These are phyloP conservation scores for Myxozyma melibiosi DNA, from an alignment of 805 yeast species.

Conservation along the genomic window DNA sequence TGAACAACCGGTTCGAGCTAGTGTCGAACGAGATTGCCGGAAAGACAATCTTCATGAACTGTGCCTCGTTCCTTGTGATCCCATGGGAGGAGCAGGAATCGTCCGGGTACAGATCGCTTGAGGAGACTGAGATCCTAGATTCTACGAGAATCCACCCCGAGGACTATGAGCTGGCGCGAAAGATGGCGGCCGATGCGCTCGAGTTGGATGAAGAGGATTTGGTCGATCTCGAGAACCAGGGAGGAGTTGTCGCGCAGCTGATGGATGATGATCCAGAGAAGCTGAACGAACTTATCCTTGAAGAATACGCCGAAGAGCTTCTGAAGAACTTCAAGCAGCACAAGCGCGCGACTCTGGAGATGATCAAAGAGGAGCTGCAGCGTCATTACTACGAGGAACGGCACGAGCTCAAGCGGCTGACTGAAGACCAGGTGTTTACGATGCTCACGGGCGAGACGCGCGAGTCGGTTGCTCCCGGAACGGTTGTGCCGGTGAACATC, in stretches of 20 bases:
- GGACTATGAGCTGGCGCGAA: slow-evolving; percentile 92
- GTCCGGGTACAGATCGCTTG: slow-evolving; percentile 54
- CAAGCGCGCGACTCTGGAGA: slow-evolving; percentile 75
- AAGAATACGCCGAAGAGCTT: slow-evolving; percentile 89
- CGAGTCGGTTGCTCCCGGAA: slow-evolving; percentile 66
- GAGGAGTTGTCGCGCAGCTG: slow-evolving; percentile 76
- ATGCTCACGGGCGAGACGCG: slow-evolving; percentile 85
- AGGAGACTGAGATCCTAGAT: slow-evolving; percentile 69
- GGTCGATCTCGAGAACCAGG: slow-evolving; percentile 75
- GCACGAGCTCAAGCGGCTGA: slow-evolving; percentile 64
- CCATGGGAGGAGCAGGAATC: slow-evolving; percentile 58
- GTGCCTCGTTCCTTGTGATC: slow-evolving; percentile 85
- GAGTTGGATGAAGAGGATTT: slow-evolving; percentile 94
- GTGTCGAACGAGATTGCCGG: slow-evolving; percentile 79
- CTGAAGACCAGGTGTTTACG: slow-evolving; percentile 74
- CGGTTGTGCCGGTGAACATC: slow-evolving; percentile 73
- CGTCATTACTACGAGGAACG: slow-evolving; percentile 87
- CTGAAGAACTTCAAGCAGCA: slow-evolving; percentile 62
- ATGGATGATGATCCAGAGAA: slow-evolving; percentile 69
- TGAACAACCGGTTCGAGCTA: slow-evolving; percentile 73
- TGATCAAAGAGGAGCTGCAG: slow-evolving; percentile 83
- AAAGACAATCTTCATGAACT: slow-evolving; percentile 82
- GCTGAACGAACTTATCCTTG: slow-evolving; percentile 83
- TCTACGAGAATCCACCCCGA: slow-evolving; percentile 97
- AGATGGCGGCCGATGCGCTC: slow-evolving; percentile 97